These are phyloP conservation scores for Bimuria novae-zelandiae DNA, from an alignment of 2,329 filamentous ascomycete species.

Conservation along the genomic window DNA sequence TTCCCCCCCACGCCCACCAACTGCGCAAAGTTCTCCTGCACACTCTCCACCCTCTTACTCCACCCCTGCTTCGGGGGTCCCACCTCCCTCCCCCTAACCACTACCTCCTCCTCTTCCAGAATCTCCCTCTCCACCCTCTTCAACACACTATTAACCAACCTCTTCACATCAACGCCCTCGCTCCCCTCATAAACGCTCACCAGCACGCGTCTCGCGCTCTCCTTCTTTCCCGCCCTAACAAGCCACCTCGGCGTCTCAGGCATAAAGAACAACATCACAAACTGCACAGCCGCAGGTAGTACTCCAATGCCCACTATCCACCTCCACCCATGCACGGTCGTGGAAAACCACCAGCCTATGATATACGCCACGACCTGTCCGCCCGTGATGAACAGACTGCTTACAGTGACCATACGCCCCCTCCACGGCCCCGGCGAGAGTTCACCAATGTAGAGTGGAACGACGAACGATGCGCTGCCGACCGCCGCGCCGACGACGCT, in stretches of 20 bases:
- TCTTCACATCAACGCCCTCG: slow-evolving; percentile 38
- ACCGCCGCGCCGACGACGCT: slow-evolving; percentile 73
- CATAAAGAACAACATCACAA: slow-evolving; percentile 69
- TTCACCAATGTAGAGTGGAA: slow-evolving; percentile 80
- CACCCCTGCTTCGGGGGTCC: slow-evolving; percentile 34
- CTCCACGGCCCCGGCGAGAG: slow-evolving; percentile 76
- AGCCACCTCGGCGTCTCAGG: slow-evolving; percentile 91
- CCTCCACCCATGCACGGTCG: slow-evolving; percentile 68
- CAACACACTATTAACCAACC: slow-evolving; percentile 64
- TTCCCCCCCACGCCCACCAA: slow-evolving; percentile 55
- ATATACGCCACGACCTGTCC: slow-evolving; percentile 90
- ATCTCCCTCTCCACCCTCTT: slow-evolving; percentile 75
- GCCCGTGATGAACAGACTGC: slow-evolving; percentile 80
- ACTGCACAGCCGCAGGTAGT: slow-evolving; percentile 74
- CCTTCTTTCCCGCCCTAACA: slow-evolving; percentile 67
- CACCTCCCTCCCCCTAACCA: slow-evolving; percentile 42
- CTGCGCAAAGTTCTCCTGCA: slow-evolving; percentile 60
- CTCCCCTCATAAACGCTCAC: slow-evolving; percentile 61
- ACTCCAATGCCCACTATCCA: slow-evolving; percentile 91
- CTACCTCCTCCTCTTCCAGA: slow-evolving; percentile 65
- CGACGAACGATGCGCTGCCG: slow-evolving; percentile 78
- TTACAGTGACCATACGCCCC: slow-evolving; percentile 80
- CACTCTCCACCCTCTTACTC: slow-evolving; percentile 50
- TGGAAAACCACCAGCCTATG: slow-evolving; percentile 74
- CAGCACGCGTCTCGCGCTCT: slow-evolving; percentile 68